Evolutionary conservation across 1,284 basidiomycete genomes (phyloP), one percentile per base, ranked within the genome.

Genomic region (Sphaerobolus stellatus): DNA sequence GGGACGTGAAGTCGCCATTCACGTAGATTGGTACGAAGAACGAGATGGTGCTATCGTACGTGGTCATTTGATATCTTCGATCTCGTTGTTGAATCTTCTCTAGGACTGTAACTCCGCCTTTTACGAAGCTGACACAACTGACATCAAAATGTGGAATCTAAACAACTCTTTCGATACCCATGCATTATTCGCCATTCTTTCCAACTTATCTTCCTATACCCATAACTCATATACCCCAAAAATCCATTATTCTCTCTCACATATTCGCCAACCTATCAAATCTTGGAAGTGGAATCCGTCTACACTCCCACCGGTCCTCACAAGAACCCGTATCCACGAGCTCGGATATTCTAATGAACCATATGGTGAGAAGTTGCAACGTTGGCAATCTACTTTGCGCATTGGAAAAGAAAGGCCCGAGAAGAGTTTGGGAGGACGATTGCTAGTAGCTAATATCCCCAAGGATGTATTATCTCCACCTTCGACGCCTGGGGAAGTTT

Each of bases 11-110:
- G 51, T 56, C 25, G 55, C 55, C 5, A 40, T 56, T 28, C 55
- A 56, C 30, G 28, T 53, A 51, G 55, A 56, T 43, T 56, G 55
- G 55, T 52, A 46, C 30, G 28, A 48, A 29, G 38, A 31, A 30
- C 18, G 28, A 16, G 18, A 53, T 33, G 51, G 40, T 18, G 30
- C 27, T 14, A 28, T 52, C 33, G 55, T 56, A 40, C 14, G 55
- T 16, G 14, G 5, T 34, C 9, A 9, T n/a, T 31, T 25, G 20
- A 25, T 14, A 41, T 38, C 6, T 40, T 16, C 22, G 14, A 11
- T 48, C 29, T 20, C 27, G 22, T 25, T 46, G 33, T 34, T n/a
- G 29, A 18, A 1, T 24, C 20, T 16, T 25, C 14, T 54, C 38
- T 27, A 54, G 52, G 22, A 25, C 27, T 43, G 11, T n/a, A 49